These are phyloP conservation scores for Cyberlindnera veronae DNA, from an alignment of 805 yeast species.

Conservation along the genomic window DNA sequence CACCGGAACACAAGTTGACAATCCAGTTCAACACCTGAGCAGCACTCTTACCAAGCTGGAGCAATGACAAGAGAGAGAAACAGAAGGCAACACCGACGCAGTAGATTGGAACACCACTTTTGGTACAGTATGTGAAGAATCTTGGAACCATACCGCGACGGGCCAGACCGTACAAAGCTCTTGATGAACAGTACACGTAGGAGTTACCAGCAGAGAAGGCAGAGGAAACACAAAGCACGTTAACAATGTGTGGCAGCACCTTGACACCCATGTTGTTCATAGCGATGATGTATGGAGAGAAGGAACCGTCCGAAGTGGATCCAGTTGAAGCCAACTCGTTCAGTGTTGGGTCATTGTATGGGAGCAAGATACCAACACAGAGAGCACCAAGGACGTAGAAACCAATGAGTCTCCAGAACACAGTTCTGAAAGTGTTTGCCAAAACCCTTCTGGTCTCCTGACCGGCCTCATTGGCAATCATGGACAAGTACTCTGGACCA, in stretches of 20 bases:
- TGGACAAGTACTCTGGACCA: constrained; percentile 81
- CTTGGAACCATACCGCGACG: constrained; percentile 56
- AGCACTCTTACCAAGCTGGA: constrained; percentile 57
- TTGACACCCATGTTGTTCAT: constrained; percentile 50
- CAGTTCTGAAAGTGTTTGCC: constrained; percentile 72
- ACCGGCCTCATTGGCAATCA: constrained; percentile 79
- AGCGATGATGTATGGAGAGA: constrained; percentile 59
- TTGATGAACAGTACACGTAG: constrained; percentile 54
- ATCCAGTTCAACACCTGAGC: constrained; percentile 70
- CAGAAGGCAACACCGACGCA: constrained; percentile 53
- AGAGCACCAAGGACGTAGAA: constrained; percentile 68
- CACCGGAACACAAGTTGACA: constrained; percentile 63
- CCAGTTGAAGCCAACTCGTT: constrained; percentile 52
- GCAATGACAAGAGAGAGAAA: constrained; percentile 63
- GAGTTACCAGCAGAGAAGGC: constrained; percentile 55
- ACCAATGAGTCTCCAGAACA: constrained; percentile 54
- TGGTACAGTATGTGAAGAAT: constrained; percentile 54
- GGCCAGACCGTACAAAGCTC: constrained; percentile 52
- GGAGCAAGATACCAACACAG: constrained; percentile 63
- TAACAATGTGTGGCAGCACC: constrained; percentile 46
- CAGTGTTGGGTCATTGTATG: constrained; percentile 55
- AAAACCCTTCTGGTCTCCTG: constrained; percentile 65
- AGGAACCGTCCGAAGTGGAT: constrained; percentile 52
- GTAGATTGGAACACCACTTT: constrained; percentile 67
- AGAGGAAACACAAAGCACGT: constrained; percentile 50